These are phyloP conservation scores for Cylindrotheca closterium DNA, from an alignment of 108 stramenopile genomes.

Conservation along the genomic window DNA sequence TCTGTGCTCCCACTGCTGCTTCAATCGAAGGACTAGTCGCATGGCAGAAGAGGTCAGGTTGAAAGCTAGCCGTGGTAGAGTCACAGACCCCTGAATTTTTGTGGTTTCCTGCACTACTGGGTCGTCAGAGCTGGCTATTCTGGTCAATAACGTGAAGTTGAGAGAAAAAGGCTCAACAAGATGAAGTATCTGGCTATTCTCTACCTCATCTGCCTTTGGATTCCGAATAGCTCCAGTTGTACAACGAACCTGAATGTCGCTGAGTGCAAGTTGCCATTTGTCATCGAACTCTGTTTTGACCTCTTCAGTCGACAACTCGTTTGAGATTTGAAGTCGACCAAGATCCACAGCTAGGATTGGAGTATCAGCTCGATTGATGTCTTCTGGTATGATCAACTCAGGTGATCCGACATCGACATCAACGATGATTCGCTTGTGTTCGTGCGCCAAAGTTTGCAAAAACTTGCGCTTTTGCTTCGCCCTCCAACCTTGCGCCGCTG, in stretches of 20 bases:
- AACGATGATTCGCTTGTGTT: conserved; percentile 51
- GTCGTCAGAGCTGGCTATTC: conserved; percentile 20
- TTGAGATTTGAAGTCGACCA: conserved; percentile 48
- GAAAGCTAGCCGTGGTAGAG: conserved; percentile 62
- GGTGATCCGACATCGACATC: conserved; percentile 64
- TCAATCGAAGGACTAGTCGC: conserved; percentile 47
- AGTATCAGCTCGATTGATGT: conserved; percentile 31
- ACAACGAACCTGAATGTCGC: conserved; percentile 48
- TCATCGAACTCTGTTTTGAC: conserved; percentile 38
- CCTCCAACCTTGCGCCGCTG: conserved; percentile 46
- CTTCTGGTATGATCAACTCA: conserved; percentile 64
- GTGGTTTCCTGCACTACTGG: conserved; percentile 16
- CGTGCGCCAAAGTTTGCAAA: conserved; percentile 54
- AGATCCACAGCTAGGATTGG: conserved; percentile 59
- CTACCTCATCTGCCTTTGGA: conserved; percentile 2
- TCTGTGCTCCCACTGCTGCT: conserved; percentile 26
- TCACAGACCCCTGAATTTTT: conserved; percentile 36
- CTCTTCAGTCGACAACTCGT: conserved; percentile 13
- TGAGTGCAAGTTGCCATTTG: conserved; percentile 51
- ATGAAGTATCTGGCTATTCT: conserved; percentile 4
- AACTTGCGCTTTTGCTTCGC: conserved; percentile 44
- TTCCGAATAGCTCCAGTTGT: conserved; percentile 15
- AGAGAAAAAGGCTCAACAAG: conserved; percentile 75
- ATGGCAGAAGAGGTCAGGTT: conserved; percentile 67
- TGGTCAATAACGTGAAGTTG: conserved; percentile 48